Evolutionary conservation across 208 protist genomes (phyloP).

Genomic region (Naegleria lovaniensis): DNA sequence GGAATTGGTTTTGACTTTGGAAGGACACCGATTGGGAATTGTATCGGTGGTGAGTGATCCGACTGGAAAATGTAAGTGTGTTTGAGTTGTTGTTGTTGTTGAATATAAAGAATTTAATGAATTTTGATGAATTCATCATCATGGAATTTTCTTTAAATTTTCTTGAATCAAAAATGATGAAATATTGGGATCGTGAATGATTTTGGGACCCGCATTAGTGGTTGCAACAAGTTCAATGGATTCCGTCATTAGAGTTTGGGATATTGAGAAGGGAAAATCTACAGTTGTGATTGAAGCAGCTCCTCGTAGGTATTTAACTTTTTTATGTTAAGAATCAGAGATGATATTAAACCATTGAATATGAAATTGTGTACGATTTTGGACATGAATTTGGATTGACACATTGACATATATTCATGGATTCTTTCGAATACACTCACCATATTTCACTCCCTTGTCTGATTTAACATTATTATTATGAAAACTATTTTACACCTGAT

Average conservation of each 20-base stretch:
- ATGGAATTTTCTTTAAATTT: neutral
- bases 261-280: neutral
- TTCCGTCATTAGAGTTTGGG: neutral
- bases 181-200: too few species aligned
- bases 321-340: neutral
- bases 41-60: neutral
- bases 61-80: constrained; percentile 7
- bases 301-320: constrained; percentile 7
- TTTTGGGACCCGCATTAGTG: too few species aligned
- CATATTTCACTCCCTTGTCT: too few species aligned
- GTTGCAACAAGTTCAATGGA: constrained; percentile 8
- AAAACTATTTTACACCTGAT: neutral
- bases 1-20: neutral
- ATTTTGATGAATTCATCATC: neutral
- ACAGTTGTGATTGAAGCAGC: neutral
- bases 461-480: too few species aligned
- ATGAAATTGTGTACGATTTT: too few species aligned
- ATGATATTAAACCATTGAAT: too few species aligned
- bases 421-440: too few species aligned
- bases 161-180: too few species aligned
- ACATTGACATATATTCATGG: too few species aligned
- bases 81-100: too few species aligned
- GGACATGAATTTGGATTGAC: too few species aligned
- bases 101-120: too few species aligned
- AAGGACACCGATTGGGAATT: constrained; percentile 19